Base-by-base conservation (phyloP, 768 basidiomycete genomes). In the Saitozyma podzolica region DNA sequence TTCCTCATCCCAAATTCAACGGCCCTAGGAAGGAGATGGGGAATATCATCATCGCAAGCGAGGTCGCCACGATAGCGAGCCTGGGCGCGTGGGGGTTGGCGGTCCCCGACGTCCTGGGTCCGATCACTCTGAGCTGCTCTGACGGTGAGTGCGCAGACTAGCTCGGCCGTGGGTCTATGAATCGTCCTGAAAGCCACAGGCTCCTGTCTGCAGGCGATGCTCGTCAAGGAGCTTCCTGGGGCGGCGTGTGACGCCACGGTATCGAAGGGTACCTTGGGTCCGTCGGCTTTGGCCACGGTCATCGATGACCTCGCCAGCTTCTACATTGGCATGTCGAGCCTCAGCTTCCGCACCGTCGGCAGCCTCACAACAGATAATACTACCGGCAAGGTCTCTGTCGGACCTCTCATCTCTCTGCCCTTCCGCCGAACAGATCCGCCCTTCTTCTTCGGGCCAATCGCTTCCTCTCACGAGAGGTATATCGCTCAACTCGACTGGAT, bases 401-500 rank as follows among this genome's bases (percentile, higher is more conserved):
- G 56, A 37, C 56, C 56, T 9, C 9, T 45, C 6, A 37, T 42
- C 37, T 49, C 13, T 49, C 20, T 13, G 9, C 8, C 37, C 19
- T 6, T 49, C 56, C 29, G 20, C 56, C 39, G 50, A 6, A 48
- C 5, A 45, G 29, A 48, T 9, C 14, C 55, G 14, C 42, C 55
- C n/a, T 19, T 47, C 43, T 20, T 17, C 10, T 45, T 8, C 11
- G 55, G 55, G 8, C 55, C 55, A 5, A 47, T 56, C 55, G 17
- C 19, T 6, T 47, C 55, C 16, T 9, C 55, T 9, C 16, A 10
- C 41, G 55, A 56, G 43, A 56, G 48, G 39, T 56, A 45, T 42
- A 37, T 20, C 3, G 16, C 9, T 29, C 10, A 47, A 6, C 16
- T 14, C 55, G 55, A 56, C n/a, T 10, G 19, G 17, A 45, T 10